Evolutionary conservation across 2,329 filamentous ascomycete genomes (phyloP).

Genomic region (Magnaporthales sp.): DNA sequence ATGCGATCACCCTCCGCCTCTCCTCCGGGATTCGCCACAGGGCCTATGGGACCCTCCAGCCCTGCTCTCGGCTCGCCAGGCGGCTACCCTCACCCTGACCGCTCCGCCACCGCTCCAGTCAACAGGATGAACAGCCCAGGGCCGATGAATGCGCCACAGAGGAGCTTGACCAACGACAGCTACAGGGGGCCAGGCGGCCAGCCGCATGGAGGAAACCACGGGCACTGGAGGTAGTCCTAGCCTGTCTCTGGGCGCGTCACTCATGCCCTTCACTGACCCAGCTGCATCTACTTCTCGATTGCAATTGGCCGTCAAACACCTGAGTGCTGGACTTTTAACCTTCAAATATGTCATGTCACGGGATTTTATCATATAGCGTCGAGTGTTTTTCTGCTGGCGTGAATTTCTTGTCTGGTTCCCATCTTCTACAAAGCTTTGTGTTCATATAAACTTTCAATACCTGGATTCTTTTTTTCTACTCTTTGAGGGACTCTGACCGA

Average conservation of each 20-base stretch:
- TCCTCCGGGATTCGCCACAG: not conserved
- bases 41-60: not conserved
- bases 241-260: not conserved
- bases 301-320: not conserved
- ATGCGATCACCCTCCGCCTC: conserved; percentile 1
- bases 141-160: conserved; percentile 7
- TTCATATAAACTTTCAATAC: not conserved
- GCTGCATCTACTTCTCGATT: not conserved
- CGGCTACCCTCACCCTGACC: not conserved
- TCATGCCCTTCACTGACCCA: not conserved
- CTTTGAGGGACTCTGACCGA: too few relatives aligned
- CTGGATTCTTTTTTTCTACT: not conserved
- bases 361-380: not conserved
- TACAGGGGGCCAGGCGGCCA: not conserved
- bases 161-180: conserved; percentile 10
- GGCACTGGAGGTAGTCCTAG: conserved; percentile 7
- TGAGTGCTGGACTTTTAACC: not conserved
- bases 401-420: not conserved
- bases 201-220: not conserved
- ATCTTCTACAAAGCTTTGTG: not conserved
- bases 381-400: not conserved
- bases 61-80: conserved; percentile 2
- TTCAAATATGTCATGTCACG: not conserved
- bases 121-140: conserved; percentile 9
- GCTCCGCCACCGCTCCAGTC: conserved; percentile 17